Base-by-base conservation (phyloP, 805 yeast species). In the Naumovozyma baii region DNA sequence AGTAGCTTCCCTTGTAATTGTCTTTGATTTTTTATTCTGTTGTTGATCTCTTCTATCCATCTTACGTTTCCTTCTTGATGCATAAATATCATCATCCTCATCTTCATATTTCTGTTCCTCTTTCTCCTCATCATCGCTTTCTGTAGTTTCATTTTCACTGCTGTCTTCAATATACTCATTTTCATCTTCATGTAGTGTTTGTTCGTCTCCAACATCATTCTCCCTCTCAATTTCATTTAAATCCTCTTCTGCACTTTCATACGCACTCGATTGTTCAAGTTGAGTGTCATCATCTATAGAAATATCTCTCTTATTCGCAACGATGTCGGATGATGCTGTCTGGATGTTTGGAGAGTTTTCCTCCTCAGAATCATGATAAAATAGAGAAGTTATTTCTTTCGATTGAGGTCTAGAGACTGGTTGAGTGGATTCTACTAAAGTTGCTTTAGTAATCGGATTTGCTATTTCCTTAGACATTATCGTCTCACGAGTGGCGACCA, bases 141-240 rank as follows among this genome's bases (percentile, higher is more conserved):
- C 26, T 13, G 34, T 37, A 25, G 42, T 39, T 19, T 34, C 30
- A 28, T 25, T 20, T 16, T 30, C 20, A n/a, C 36, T 40, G 7
- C n/a, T 28, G 19, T 20, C 38, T 9, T 39, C 40, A 22, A 33
- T 36, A 9, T 18, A 42, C 15, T 34, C 41, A 8, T 28, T 26
- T 3, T 43, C 39, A 8, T 36, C 42, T 19, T 41, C 45, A 15
- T 38, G 39, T 7, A 18, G 36, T 10, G 34, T 17, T 7, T 31
- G 36, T n/a, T 37, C 37, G 1, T 29, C 37, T 3, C 33, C 39
- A 25, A 32, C 40, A 16, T 37, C 16, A 9, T 38, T 39, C 18
- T 25, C 31, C 20, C 19, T 31, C 25, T 26, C 25, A 22, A 34
- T 30, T 18, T 33, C 33, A n/a, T 7, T 7, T 32, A 12, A 13